Base-by-base conservation (phyloP, 805 yeast species). In the Suhomyces prunicola region DNA sequence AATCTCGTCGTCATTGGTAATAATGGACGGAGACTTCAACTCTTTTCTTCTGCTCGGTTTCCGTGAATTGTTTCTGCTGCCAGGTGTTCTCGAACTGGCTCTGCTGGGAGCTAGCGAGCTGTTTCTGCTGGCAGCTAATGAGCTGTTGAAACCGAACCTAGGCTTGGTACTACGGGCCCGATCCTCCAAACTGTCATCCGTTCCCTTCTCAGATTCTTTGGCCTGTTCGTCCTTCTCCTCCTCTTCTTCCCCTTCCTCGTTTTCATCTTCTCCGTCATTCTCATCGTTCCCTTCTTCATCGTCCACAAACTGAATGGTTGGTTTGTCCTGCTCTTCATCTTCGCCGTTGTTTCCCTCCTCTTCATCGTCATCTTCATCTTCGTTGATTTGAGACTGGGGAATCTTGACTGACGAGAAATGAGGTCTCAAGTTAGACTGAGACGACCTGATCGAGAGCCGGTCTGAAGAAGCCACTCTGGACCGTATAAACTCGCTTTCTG, bases 401-500 rank as follows among this genome's bases (percentile, higher is more conserved):
- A 87, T 77, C 47, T 87, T 84, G 44, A 83, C 86, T 2, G 93
- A 86, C 35, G 88, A 82, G 59, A 88, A 85, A 46, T 82, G 82
- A 0, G 91, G 89, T 46, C 82, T 75, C 40, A 76, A 67, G 52
- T 73, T 72, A 13, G 76, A 66, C 13, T 65, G 61, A 1, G 74
- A 67, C 1, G 77, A 67, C 45, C 70, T 63, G 7, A 66, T 52
- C 1, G 78, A 72, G 6, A 67, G 33, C 35, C 62, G 69, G 51
- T 69, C 75, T 0, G 67, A 51, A 9, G 65, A 52, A n/a, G 23
- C 42, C 4, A 46, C 19, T 46, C 48, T 31, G 19, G 26, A 19
- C 22, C 45, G 23, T 9, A 41, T 19, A 19, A 22, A 19, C 13
- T 41, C 45, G 45, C 15, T 23, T 4, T 41, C 45, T 3, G 45